Evolutionary conservation across 306 rosid species (phyloP).

Genomic region (Amphicarpaea edgeworthii): DNA sequence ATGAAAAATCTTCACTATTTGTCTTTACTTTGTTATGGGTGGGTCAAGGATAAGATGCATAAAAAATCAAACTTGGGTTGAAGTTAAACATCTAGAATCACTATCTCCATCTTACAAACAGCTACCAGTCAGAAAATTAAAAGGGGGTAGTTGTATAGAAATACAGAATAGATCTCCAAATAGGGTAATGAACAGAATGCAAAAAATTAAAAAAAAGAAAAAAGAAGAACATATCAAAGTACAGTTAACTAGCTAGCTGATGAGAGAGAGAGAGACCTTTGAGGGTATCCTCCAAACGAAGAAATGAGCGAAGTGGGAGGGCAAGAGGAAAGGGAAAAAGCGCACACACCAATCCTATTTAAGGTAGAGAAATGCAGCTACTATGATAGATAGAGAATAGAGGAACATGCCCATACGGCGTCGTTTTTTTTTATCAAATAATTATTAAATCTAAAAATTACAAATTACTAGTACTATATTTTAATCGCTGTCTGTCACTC

Average conservation of each 20-base stretch:
- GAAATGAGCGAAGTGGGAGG: conserved; percentile 36
- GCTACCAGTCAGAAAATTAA: not conserved
- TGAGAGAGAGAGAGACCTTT: conserved; percentile 43
- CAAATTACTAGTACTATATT: no score
- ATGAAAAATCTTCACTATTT: not conserved
- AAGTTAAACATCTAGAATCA: conserved; percentile 1
- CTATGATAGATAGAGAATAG: not conserved
- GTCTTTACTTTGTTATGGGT: not conserved
- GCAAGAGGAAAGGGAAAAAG: fast-evolving
- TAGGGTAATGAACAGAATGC: not conserved
- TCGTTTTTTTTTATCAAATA: not conserved
- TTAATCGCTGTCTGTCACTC: no score
- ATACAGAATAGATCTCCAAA: not conserved
- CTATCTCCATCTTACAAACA: not conserved
- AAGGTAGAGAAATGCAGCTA: not conserved
- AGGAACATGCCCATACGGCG: not conserved
- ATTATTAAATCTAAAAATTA: no score
- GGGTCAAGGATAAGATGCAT: not conserved
- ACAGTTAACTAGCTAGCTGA: not conserved
- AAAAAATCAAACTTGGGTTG: not conserved
- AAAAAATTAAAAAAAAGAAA: not conserved
- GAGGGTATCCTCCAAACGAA: conserved; percentile 26
- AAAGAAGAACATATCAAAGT: not conserved
- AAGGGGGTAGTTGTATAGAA: not conserved
- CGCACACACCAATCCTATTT: not conserved